Evolutionary conservation across 495 filamentous ascomycete genomes (phyloP), one percentile per base, ranked within the genome.

Genomic region (Neurospora hispaniola): DNA sequence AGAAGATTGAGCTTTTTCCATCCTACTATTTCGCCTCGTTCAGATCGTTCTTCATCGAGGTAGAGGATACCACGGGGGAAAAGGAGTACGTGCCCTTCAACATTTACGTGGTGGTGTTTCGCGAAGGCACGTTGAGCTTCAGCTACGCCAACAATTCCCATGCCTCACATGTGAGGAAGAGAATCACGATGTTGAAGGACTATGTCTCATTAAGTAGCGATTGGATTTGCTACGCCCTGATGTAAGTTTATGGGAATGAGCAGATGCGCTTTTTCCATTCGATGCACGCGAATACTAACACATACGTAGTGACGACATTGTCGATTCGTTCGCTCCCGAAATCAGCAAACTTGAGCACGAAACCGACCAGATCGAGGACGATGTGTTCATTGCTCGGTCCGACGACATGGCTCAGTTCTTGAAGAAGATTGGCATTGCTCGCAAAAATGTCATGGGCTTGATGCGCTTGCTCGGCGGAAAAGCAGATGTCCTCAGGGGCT

Each of bases 181-280:
- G 96, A 79, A 97, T 99, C 77, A 91, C 93, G 3, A 92, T 92
- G 79, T 85, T 99, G 73, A 93, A 96, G 76, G 96, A 98, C 77
- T 97, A 97, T 78, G 91, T 98, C 73, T 89, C 92, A 18, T 85
- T 99, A 43, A 95, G 92, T 73, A 93, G 93, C 75, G 96, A 99
- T 80, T 99, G 96, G 96, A 95, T 99, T 74, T 99, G 96, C 83
- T 99, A 99, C 78, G 96, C 96, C 42, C 89, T 99, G 83, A 99
- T 99, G 91, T 94, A 85, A 88, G 91, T 84, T 38, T 66, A 38
- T 59, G 27, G 27, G 27, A 35, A 35, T 66, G 23, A 66, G 54
- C 54, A 38, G 54, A 66, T 66, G 27, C 23, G 27, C 7, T 38
- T 11, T 66, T 14, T 35, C 23, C 11, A 5, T 62, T 31, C 14